Evolutionary conservation across 2,329 filamentous ascomycete genomes (phyloP).

Genomic region (Proliferodiscus dingleyae): DNA sequence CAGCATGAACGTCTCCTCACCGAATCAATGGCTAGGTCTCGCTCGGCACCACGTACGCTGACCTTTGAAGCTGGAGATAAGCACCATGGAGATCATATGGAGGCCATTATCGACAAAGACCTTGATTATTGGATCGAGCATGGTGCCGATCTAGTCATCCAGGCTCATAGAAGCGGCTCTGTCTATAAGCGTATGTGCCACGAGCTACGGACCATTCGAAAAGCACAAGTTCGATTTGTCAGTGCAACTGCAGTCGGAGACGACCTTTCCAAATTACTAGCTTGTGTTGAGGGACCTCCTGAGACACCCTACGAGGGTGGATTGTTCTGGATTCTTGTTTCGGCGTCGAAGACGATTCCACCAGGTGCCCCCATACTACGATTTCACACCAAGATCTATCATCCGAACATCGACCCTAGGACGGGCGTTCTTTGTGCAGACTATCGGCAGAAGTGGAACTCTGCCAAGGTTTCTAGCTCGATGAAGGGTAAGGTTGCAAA

Average conservation of each 20-base stretch:
- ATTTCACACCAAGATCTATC: too few relatives aligned
- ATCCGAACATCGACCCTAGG: too few relatives aligned
- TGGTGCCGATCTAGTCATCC: neutral
- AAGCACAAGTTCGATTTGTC: conserved; percentile 21
- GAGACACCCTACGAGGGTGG: too few relatives aligned
- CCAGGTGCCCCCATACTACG: too few relatives aligned
- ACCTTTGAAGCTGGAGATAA: conserved; percentile 10
- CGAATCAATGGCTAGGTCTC: neutral
- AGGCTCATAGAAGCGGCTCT: conserved; percentile 7
- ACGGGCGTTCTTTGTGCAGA: too few relatives aligned
- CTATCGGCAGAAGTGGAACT: conserved; percentile 18
- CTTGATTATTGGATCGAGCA: conserved; percentile 2
- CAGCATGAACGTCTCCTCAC: conserved; percentile 10
- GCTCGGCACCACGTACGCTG: neutral
- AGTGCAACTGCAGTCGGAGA: conserved; percentile 19
- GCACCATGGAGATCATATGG: conserved; percentile 10
- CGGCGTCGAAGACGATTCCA: too few relatives aligned
- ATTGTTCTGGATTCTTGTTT: too few relatives aligned
- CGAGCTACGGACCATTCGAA: conserved; percentile 20
- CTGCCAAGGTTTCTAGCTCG: conserved; percentile 1
- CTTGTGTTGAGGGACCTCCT: conserved; percentile 26
- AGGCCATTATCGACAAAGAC: conserved; percentile 7
- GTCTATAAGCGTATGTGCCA: conserved; percentile 19
- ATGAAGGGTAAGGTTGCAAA: neutral
- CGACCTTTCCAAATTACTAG: conserved; percentile 19